phyloP scores from a whole-genome alignment of 2,329 filamentous ascomycete genomes.

The Fusarium falciforme region DNA sequence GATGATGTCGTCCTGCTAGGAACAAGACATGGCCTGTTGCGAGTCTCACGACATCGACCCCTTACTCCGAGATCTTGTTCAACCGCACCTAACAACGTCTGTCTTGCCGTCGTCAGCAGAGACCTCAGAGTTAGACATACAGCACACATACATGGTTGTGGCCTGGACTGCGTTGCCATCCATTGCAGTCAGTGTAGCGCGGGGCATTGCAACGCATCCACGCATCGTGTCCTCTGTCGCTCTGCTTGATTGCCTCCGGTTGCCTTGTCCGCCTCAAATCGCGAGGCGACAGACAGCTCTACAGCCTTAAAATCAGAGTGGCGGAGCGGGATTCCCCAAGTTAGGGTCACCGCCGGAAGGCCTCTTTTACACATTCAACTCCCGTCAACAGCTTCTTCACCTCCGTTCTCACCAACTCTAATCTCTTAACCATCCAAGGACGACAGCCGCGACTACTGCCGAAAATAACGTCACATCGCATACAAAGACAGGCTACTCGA shows the following conservation, averaged over 20 bases:
- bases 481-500: slow-evolving; percentile 15
- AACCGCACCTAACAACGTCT: slow-evolving; percentile 25
- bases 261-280: slow-evolving; percentile 18
- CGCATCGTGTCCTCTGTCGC: slow-evolving; percentile 20
- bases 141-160: slow-evolving; percentile 34
- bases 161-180: slow-evolving; percentile 15
- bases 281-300: slow-evolving; percentile 32
- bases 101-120: slow-evolving; percentile 18
- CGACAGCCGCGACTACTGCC: slow-evolving; percentile 4
- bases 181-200: slow-evolving; percentile 32
- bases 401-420: neutral
- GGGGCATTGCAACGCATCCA: slow-evolving; percentile 34
- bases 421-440: neutral
- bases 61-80: slow-evolving; percentile 33
- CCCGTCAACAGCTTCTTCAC: neutral
- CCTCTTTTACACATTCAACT: slow-evolving; percentile 18
- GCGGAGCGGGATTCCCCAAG: slow-evolving; percentile 12
- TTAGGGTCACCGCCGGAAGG: slow-evolving; percentile 10
- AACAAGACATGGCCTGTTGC: slow-evolving; percentile 19
- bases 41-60: slow-evolving; percentile 31
- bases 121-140: slow-evolving; percentile 9
- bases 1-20: slow-evolving; percentile 28
- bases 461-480: slow-evolving; percentile 18
- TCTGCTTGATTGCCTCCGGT: slow-evolving; percentile 21
- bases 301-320: slow-evolving; percentile 29